Percentiles rank a stretch among this genome's conserved stretches.
These are phyloP conservation scores for Protea cynaroides DNA, from an alignment of 164 flowering plant species.

Conservation along the genomic window DNA sequence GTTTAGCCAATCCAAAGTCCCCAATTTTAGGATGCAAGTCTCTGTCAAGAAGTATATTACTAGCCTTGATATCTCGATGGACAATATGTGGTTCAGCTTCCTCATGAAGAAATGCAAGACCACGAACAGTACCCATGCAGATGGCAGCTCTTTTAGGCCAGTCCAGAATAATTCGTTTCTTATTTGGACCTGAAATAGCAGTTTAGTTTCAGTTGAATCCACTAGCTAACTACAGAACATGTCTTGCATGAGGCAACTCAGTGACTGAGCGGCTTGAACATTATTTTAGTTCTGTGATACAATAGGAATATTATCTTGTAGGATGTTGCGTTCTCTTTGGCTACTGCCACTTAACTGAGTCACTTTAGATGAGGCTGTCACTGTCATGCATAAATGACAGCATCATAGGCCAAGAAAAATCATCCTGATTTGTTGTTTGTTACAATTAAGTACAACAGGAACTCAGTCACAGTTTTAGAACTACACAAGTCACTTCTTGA, in stretches of 20 bases:
- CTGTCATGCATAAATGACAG: no score
- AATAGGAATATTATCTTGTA: no score
- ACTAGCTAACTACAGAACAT: neutral
- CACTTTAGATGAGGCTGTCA: no score
- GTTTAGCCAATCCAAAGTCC: slow-evolving; percentile 88
- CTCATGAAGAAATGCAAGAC: slow-evolving; percentile 84
- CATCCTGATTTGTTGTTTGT: no score
- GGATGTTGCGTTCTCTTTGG: no score
- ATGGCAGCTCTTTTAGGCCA: slow-evolving; percentile 70
- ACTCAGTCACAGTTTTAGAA: no score
- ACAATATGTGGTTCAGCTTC: slow-evolving; percentile 64
- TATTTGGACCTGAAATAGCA: slow-evolving; percentile 44
- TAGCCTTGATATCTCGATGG: slow-evolving; percentile 85
- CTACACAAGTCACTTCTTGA: neutral
- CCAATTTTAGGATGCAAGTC: slow-evolving; percentile 72
- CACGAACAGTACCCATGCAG: slow-evolving; percentile 65
- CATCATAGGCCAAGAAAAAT: no score
- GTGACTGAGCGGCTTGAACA: neutral
- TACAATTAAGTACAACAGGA: no score
- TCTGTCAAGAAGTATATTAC: slow-evolving; percentile 76
- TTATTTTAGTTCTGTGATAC: neutral
- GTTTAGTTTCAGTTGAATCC: neutral
- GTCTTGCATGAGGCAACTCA: neutral
- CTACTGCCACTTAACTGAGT: no score
- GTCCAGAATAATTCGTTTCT: slow-evolving; percentile 33